Conservation (phyloP, 768 basidiomycete genomes). For the Termitomyces sp. region DNA sequence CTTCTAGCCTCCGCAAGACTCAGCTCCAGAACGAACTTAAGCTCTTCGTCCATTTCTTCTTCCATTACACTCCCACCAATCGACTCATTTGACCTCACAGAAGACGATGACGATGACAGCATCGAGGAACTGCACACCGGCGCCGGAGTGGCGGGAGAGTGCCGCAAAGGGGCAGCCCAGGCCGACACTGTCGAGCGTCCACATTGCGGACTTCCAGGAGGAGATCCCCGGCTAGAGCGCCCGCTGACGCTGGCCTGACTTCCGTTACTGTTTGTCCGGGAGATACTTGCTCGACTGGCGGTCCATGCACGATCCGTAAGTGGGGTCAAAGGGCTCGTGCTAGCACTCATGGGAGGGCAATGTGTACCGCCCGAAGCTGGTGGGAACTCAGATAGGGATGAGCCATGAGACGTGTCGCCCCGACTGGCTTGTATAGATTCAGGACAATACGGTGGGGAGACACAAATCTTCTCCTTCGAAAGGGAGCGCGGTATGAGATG, state of each 20-base stretch:
- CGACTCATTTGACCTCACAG: conserved; percentile 10
- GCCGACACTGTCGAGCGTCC: conserved; percentile 16
- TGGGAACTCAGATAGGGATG: conserved; percentile 18
- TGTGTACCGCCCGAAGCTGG: conserved; percentile 22
- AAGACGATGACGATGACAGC: conserved; percentile 1
- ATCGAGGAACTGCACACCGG: conserved; percentile 6
- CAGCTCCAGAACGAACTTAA: conserved; percentile 60
- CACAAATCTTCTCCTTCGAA: conserved; percentile 49
- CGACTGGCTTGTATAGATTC: conserved; percentile 51
- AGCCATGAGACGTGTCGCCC: conserved; percentile 19
- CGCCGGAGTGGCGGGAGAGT: neutral
- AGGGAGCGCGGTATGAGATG: conserved; percentile 20
- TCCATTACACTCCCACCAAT: conserved; percentile 1
- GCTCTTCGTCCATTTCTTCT: conserved; percentile 55
- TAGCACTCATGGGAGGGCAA: conserved; percentile 19
- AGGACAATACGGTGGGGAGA: conserved; percentile 41
- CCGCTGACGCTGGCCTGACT: neutral
- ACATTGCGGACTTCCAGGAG: conserved; percentile 10
- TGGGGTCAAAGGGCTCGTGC: conserved; percentile 19
- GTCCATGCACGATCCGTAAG: neutral
- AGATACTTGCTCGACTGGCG: conserved; percentile 15
- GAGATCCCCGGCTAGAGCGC: neutral
- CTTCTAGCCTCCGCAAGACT: conserved; percentile 64
- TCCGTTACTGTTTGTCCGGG: conserved; percentile 5
- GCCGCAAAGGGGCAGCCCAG: conserved; percentile 27